Conservation (phyloP, 2,329 filamentous ascomycete genomes). For the Cercospora zeae-maydis region DNA sequence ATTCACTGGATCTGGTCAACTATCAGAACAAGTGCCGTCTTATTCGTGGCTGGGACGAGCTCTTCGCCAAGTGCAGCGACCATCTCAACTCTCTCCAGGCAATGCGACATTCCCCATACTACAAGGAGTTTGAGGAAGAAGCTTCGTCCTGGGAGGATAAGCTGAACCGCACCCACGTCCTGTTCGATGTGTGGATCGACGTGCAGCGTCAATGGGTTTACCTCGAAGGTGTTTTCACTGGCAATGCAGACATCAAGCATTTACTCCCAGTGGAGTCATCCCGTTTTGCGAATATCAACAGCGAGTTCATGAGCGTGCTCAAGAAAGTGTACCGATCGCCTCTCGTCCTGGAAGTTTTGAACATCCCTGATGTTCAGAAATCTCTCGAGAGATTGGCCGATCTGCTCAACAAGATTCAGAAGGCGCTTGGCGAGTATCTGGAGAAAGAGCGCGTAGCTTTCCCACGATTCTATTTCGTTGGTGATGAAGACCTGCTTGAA, state of each 20-base stretch:
- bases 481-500: conserved; percentile 94
- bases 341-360: conserved; percentile 90
- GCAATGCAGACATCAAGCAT: conserved; percentile 98
- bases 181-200: conserved; percentile 99
- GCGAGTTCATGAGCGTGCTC: conserved; percentile 98
- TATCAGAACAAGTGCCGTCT: conserved; percentile 98
- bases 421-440: conserved; percentile 95
- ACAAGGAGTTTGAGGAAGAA: conserved; percentile 98
- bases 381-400: conserved; percentile 95
- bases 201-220: conserved; percentile 99
- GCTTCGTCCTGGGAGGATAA: conserved; percentile 97
- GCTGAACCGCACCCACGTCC: conserved; percentile 90
- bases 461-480: conserved; percentile 98
- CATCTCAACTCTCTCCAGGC: conserved; percentile 96
- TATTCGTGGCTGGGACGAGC: conserved; percentile 95
- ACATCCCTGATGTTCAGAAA: conserved; percentile 93
- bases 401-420: conserved; percentile 97
- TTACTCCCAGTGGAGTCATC: conserved; percentile 93
- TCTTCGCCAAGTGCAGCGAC: conserved; percentile 97
- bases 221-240: conserved; percentile 96
- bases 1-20: conserved; percentile 87
- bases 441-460: conserved; percentile 97
- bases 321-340: conserved; percentile 98
- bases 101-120: conserved; percentile 98
- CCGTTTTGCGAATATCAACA: conserved; percentile 98